A percentile compares a stretch with the other conserved stretches of the same genome.
These are phyloP conservation scores for Candida pseudofarinosa DNA, from an alignment of 805 yeast species.

Conservation along the genomic window DNA sequence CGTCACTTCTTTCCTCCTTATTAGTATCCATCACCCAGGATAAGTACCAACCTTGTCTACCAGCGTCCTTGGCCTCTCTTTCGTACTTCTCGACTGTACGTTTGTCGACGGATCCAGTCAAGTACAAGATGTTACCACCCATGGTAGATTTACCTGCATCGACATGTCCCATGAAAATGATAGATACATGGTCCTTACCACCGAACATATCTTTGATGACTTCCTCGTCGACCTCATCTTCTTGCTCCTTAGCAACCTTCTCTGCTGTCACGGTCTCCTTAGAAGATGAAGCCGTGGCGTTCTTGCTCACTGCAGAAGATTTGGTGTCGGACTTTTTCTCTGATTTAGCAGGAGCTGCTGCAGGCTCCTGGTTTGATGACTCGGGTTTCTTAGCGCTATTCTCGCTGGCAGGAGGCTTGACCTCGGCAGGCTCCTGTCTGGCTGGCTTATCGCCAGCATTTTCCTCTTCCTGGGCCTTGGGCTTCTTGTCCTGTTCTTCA, in stretches of 20 bases:
- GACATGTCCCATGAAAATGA: constrained; percentile 98
- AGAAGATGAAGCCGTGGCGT: constrained; percentile 10
- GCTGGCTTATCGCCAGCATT: constrained; percentile 24
- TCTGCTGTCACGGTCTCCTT: constrained; percentile 30
- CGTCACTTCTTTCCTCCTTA: constrained; percentile 97
- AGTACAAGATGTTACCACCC: constrained; percentile 94
- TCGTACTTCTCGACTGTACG: constrained; percentile 98
- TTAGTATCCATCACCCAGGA: constrained; percentile 99
- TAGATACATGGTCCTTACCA: constrained; percentile 94
- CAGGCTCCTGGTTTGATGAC: constrained; percentile 11
- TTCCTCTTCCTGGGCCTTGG: constrained; percentile 17
- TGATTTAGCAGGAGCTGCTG: constrained; percentile 18
- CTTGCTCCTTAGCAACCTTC: constrained; percentile 61
- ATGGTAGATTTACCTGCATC: constrained; percentile 99
- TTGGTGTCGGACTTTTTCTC: constrained; percentile 11
- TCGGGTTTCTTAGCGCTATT: constrained; percentile 16
- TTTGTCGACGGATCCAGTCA: constrained; percentile 97
- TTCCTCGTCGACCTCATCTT: constrained; percentile 79
- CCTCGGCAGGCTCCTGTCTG: constrained; percentile 15
- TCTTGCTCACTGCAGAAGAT: constrained; percentile 7
- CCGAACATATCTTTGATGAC: constrained; percentile 91
- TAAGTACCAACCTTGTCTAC: constrained; percentile 99
- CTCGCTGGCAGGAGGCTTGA: constrained; percentile 23
- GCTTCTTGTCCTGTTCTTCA: constrained; percentile 16
- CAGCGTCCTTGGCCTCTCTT: constrained; percentile 98